Conservation (phyloP, 495 filamentous ascomycete genomes). For the Friedmanniomyces endolithicus region DNA sequence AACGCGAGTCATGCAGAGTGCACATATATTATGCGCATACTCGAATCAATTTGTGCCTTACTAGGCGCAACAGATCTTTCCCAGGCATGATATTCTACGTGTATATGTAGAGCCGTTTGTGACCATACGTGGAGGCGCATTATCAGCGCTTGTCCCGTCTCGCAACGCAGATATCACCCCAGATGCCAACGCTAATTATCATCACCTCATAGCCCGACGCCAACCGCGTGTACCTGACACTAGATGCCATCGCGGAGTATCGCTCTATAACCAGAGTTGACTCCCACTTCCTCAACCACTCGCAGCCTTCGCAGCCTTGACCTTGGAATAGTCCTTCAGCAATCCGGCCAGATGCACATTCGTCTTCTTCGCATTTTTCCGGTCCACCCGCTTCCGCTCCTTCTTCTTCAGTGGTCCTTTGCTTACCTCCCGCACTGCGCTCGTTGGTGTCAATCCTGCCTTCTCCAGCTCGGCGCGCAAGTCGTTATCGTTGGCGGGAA, state of each 20-base stretch:
- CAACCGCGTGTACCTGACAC: no score
- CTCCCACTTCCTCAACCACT: not conserved
- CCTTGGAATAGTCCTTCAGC: constrained; percentile 67
- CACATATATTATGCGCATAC: no score
- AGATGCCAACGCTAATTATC: not conserved
- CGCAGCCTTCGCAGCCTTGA: not conserved
- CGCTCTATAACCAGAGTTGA: no score
- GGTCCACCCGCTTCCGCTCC: constrained; percentile 52
- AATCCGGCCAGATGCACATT: constrained; percentile 88
- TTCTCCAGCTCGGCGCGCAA: constrained; percentile 47
- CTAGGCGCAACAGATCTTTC: no score
- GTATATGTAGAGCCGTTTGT: no score
- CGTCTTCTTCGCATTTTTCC: constrained; percentile 70
- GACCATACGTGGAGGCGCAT: no score
- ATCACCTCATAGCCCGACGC: not conserved
- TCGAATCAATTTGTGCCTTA: no score
- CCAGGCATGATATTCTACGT: no score
- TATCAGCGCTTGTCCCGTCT: no score
- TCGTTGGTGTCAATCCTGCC: constrained; percentile 30
- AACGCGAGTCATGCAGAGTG: no score
- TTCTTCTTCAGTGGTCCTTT: constrained; percentile 51
- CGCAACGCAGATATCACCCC: not conserved
- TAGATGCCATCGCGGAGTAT: no score
- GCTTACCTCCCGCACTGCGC: constrained; percentile 45
- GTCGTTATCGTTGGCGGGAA: constrained; percentile 57